A percentile compares a stretch with the other conserved stretches of the same genome.
phyloP scores from a whole-genome alignment of 306 rosid genomes.

The Cercis canadensis region DNA sequence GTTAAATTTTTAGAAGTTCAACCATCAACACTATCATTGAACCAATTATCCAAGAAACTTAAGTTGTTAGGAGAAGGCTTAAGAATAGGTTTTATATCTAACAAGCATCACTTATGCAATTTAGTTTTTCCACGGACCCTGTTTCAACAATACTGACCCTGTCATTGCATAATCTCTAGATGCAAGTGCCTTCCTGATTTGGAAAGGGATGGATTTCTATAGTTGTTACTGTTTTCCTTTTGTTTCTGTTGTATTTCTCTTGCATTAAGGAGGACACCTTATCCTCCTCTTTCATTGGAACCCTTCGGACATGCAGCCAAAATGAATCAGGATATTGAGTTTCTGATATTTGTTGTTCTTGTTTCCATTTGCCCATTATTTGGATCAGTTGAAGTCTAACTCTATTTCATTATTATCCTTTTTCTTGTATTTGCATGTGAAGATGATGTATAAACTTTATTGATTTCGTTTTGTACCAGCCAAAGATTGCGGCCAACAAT shows the following conservation, averaged over 20 bases:
- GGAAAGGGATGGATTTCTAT: constrained; percentile 18
- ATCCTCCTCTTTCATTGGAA: too few relatives aligned
- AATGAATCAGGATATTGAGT: constrained; percentile 8
- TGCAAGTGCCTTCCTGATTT: constrained; percentile 8
- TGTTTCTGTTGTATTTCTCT: too few relatives aligned
- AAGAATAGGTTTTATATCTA: too few relatives aligned
- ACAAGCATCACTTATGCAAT: background rate
- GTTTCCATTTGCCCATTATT: background rate
- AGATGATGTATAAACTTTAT: constrained; percentile 36
- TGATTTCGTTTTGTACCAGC: constrained; percentile 61
- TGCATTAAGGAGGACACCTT: too few relatives aligned
- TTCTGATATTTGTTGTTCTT: background rate
- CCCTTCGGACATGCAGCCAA: background rate
- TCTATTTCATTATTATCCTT: constrained; percentile 29
- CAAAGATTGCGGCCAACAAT: constrained; percentile 96
- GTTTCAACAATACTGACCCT: background rate
- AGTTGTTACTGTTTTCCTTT: constrained; percentile 3
- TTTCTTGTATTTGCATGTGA: constrained; percentile 31
- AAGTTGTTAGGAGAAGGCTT: too few relatives aligned
- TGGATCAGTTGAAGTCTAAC: background rate
- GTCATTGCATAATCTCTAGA: constrained; percentile 7
- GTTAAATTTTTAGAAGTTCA: constrained; percentile 3
- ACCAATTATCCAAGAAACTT: too few relatives aligned
- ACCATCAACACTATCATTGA: background rate
- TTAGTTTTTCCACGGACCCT: background rate